Evolutionary conservation across 352 stramenopile species (phyloP).

Genomic region (Bremia lactucae): DNA sequence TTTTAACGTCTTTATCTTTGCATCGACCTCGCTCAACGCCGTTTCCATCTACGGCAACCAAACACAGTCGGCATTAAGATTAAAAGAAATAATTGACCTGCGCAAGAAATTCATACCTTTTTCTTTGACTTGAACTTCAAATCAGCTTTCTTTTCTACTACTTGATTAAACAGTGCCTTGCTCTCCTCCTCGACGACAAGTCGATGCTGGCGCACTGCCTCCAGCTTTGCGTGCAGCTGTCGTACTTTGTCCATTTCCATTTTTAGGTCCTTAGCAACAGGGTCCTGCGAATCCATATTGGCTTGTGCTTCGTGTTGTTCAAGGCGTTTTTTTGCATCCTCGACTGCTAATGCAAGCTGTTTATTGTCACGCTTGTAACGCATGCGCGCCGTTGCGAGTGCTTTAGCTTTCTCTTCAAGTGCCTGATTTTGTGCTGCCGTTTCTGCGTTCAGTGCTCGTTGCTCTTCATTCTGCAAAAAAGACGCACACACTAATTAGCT

Average conservation of each 20-base stretch:
- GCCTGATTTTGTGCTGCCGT: constrained; percentile 75
- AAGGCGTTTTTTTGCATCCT: constrained; percentile 75
- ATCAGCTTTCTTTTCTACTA: constrained; percentile 84
- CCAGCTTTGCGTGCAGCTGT: constrained; percentile 72
- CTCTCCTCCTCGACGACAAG: constrained; percentile 81
- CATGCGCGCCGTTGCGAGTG: constrained; percentile 75
- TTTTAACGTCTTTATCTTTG: constrained; percentile 73
- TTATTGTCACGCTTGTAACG: constrained; percentile 87
- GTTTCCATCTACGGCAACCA: constrained; percentile 46
- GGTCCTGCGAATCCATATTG: constrained; percentile 60
- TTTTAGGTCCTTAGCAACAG: constrained; percentile 72
- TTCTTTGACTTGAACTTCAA: constrained; percentile 86
- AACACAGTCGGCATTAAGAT: background rate
- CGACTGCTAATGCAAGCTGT: constrained; percentile 51
- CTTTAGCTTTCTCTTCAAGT: constrained; percentile 82
- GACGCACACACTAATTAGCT: background rate
- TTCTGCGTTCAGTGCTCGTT: constrained; percentile 76
- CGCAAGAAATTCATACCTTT: constrained; percentile 31
- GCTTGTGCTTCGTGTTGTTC: constrained; percentile 74
- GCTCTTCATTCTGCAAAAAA: constrained; percentile 68
- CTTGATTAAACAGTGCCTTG: constrained; percentile 84
- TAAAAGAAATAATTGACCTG: background rate
- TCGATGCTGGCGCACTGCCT: constrained; percentile 77
- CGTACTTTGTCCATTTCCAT: constrained; percentile 80
- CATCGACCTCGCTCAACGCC: constrained; percentile 70